Conservation (phyloP, 176 grass and related monocot species). For the Oryza punctata region DNA sequence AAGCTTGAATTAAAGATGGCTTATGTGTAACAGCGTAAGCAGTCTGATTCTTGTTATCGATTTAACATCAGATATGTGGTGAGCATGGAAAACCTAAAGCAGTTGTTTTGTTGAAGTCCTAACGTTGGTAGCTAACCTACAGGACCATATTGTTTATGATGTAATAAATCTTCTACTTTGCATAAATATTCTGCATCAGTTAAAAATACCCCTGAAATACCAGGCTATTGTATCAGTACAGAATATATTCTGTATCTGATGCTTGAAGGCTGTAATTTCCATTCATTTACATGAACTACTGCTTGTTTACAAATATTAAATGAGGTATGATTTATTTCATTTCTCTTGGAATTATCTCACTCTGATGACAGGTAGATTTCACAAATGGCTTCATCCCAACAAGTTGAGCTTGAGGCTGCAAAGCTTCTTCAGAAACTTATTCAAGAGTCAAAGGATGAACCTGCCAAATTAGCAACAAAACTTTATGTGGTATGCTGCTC, state of each 20-base stretch:
- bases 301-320: conserved; percentile 13
- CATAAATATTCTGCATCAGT: conserved; percentile 9
- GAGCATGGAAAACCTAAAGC: conserved; percentile 2
- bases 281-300: conserved; percentile 13
- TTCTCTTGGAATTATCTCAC: conserved; percentile 11
- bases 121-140: neutral
- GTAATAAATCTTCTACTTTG: conserved; percentile 27
- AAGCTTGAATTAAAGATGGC: conserved; percentile 1
- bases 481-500: conserved; percentile 80
- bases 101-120: conserved; percentile 28
- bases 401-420: conserved; percentile 95
- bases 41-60: neutral
- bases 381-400: conserved; percentile 82
- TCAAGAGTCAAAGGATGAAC: conserved; percentile 96
- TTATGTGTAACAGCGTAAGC: neutral
- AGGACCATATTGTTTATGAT: neutral
- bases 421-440: conserved; percentile 99
- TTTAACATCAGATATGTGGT: conserved; percentile 21
- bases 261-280: conserved; percentile 6
- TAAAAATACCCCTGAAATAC: conserved; percentile 26
- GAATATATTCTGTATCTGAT: neutral
- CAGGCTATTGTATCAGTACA: conserved; percentile 11
- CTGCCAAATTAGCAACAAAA: conserved; percentile 90
- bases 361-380: conserved; percentile 35
- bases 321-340: conserved; percentile 1